Conservation (phyloP, 2,329 filamentous ascomycete species). For the Elsinoe necatrix region DNA sequence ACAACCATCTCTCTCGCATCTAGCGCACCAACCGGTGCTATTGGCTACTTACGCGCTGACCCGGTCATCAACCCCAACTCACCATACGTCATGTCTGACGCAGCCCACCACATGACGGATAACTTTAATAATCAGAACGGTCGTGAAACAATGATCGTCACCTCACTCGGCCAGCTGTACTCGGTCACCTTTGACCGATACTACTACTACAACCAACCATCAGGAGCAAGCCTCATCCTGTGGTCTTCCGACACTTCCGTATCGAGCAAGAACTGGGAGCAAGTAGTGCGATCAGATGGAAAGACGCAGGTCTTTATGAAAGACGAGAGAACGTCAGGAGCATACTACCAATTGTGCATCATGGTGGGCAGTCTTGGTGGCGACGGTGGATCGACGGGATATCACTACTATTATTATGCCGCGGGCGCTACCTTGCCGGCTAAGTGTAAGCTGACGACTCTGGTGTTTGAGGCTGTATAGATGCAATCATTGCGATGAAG, state of each 20-base stretch:
- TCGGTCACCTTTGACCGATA: slow-evolving; percentile 16
- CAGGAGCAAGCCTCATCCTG: slow-evolving; percentile 10
- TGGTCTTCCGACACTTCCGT: slow-evolving; percentile 1
- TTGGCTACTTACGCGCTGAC: slow-evolving; percentile 15
- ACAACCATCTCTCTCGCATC: slow-evolving; percentile 14
- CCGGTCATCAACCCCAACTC: slow-evolving; percentile 6
- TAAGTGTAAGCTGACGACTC: neutral
- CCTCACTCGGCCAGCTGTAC: slow-evolving; percentile 14
- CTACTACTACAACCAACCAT: slow-evolving; percentile 12
- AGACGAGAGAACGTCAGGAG: slow-evolving; percentile 1
- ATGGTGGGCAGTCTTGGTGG: neutral
- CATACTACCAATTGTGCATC: slow-evolving; percentile 10
- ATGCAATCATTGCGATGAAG: too few species aligned
- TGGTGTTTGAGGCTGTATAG: neutral
- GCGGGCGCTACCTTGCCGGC: neutral
- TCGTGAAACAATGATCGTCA: slow-evolving; percentile 15
- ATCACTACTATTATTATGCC: neutral
- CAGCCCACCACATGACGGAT: slow-evolving; percentile 17
- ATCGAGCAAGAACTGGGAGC: slow-evolving; percentile 8
- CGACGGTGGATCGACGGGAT: neutral
- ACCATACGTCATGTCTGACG: slow-evolving; percentile 14
- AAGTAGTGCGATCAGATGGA: slow-evolving; percentile 7
- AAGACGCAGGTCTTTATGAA: slow-evolving; percentile 16
- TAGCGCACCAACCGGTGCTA: slow-evolving; percentile 15
- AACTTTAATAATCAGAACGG: slow-evolving; percentile 15